Conservation (phyloP, 2,329 filamentous ascomycete genomes). For the Hypoxylon sp. region DNA sequence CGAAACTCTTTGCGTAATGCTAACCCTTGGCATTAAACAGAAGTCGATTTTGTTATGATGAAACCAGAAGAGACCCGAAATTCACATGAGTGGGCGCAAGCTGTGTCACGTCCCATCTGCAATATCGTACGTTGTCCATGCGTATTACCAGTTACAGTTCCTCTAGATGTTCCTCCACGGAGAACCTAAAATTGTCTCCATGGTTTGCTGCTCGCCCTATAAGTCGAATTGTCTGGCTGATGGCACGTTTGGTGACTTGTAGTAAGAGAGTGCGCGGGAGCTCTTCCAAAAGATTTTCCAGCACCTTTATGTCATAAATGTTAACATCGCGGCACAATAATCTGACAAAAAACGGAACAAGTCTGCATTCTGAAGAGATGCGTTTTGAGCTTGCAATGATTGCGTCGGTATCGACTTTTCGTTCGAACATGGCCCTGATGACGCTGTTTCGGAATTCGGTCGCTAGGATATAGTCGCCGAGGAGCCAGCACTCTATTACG, state of each 20-base stretch:
- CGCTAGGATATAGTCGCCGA: conserved; percentile 25
- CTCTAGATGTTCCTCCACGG: background rate
- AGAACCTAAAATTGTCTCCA: background rate
- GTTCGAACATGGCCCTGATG: background rate
- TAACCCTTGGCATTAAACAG: background rate
- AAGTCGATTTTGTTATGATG: background rate
- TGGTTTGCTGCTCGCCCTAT: too few relatives aligned
- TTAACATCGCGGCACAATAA: background rate
- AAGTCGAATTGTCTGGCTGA: too few relatives aligned
- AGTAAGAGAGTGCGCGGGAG: background rate
- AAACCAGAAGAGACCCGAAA: background rate
- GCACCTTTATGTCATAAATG: background rate
- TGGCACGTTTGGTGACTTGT: background rate
- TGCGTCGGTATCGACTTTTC: too few relatives aligned
- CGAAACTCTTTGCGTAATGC: too few relatives aligned
- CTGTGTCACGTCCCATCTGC: background rate
- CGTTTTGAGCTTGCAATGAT: background rate
- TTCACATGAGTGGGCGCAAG: background rate
- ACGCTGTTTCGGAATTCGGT: conserved; percentile 28
- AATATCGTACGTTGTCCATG: background rate
- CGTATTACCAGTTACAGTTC: too few relatives aligned
- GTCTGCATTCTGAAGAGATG: background rate
- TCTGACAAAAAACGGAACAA: background rate
- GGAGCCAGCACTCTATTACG: conserved; percentile 15
- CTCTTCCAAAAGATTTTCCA: background rate